Percentiles rank a stretch among this genome's conserved stretches.
Conservation (phyloP, 495 filamentous ascomycete species). For the Immersiella caudata region DNA sequence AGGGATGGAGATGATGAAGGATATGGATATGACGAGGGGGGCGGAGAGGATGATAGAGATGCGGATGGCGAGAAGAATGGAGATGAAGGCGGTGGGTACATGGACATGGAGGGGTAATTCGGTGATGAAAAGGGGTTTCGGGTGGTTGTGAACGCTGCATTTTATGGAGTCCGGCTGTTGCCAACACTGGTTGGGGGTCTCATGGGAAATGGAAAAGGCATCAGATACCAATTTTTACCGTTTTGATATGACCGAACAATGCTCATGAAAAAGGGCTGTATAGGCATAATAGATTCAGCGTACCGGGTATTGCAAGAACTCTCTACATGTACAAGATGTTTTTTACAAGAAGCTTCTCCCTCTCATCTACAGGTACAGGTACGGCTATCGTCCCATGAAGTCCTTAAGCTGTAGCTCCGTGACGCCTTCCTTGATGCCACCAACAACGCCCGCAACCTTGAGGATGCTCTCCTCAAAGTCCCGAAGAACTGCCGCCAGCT, state of each 20-base stretch:
- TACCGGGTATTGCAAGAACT: constrained; percentile 5
- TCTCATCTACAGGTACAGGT: constrained; percentile 12
- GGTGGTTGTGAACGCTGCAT: background rate
- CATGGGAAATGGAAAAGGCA: constrained; percentile 2
- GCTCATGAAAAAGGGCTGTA: too few species aligned
- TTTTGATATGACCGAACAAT: background rate
- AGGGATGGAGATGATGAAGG: too few species aligned
- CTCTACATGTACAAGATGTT: constrained; percentile 1
- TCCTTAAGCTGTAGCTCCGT: constrained; percentile 67
- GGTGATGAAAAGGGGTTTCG: background rate
- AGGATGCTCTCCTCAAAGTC: constrained; percentile 81
- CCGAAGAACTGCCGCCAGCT: constrained; percentile 67
- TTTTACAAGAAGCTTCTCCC: background rate
- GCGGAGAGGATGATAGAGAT: too few species aligned
- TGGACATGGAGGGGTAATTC: too few species aligned
- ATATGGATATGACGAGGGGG: too few species aligned
- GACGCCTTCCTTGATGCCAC: constrained; percentile 67
- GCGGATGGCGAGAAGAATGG: too few species aligned
- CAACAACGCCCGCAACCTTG: constrained; percentile 72
- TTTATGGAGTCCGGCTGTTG: background rate
- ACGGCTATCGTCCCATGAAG: constrained; percentile 40
- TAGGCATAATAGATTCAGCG: background rate
- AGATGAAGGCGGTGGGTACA: too few species aligned
- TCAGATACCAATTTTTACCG: constrained; percentile 30
- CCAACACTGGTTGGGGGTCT: background rate